These are phyloP conservation scores for Calonectria pseudoreteaudii DNA, from an alignment of 2,329 filamentous ascomycete genomes.

Conservation along the genomic window DNA sequence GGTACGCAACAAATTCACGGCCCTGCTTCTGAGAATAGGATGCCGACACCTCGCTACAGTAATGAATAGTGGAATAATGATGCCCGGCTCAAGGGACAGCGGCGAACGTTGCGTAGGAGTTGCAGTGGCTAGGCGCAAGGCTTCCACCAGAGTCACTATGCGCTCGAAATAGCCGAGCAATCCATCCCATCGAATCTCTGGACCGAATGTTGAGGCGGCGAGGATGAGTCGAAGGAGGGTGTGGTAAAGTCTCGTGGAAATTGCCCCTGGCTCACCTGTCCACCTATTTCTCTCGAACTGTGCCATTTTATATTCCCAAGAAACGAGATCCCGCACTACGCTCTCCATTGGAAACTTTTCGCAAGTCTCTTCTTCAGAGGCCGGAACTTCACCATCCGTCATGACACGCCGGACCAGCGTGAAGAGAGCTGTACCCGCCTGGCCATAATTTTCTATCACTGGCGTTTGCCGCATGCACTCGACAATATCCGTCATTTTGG, in stretches of 20 bases:
- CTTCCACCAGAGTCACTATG: conserved; percentile 35
- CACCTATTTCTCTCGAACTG: conserved; percentile 31
- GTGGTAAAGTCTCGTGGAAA: conserved; percentile 47
- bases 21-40: conserved; percentile 42
- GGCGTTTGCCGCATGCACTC: conserved; percentile 20
- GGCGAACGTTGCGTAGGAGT: conserved; percentile 30
- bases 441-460: conserved; percentile 34
- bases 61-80: conserved; percentile 47
- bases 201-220: conserved; percentile 31
- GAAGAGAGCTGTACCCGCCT: conserved; percentile 38
- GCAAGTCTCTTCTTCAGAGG: background rate
- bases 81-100: conserved; percentile 47
- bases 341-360: conserved; percentile 3
- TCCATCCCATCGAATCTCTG: conserved; percentile 46
- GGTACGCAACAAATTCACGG: conserved; percentile 37
- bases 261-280: conserved; percentile 24
- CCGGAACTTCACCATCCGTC: conserved; percentile 31
- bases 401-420: conserved; percentile 35
- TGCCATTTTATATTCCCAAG: conserved; percentile 41
- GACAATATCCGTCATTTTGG: conserved; percentile 27
- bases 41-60: conserved; percentile 45
- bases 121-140: conserved; percentile 29
- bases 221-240: conserved; percentile 37
- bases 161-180: conserved; percentile 45
- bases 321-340: conserved; percentile 26